These are phyloP conservation scores for Plectosphaerella plurivora DNA, from an alignment of 2,329 filamentous ascomycete genomes.

Conservation along the genomic window DNA sequence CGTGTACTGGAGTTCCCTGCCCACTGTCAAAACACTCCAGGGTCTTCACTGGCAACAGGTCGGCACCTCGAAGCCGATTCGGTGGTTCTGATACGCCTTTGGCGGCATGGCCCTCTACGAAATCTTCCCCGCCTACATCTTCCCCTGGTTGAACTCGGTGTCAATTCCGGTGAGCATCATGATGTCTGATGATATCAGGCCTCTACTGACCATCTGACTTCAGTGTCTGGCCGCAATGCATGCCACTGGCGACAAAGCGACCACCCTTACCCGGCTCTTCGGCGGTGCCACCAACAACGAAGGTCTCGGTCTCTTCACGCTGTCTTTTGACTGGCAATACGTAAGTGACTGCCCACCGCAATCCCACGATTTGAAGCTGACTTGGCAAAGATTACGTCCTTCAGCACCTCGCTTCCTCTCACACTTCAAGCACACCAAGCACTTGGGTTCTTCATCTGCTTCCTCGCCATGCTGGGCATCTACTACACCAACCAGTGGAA, in stretches of 20 bases:
- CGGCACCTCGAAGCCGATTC: constrained; percentile 44
- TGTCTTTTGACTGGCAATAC: constrained; percentile 53
- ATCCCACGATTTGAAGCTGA: constrained; percentile 1
- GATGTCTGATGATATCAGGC: too few species aligned
- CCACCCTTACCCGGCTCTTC: constrained; percentile 41
- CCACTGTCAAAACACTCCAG: constrained; percentile 48
- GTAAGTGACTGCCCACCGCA: constrained; percentile 27
- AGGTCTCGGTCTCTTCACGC: constrained; percentile 41
- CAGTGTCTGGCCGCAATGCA: constrained; percentile 46
- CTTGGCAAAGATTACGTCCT: constrained; percentile 43
- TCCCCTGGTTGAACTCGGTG: constrained; percentile 49
- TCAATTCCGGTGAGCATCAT: constrained; percentile 33
- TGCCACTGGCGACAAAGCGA: constrained; percentile 38
- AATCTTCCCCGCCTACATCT: constrained; percentile 51
- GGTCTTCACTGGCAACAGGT: constrained; percentile 48
- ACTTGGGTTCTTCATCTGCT: constrained; percentile 43
- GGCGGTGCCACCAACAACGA: constrained; percentile 49
- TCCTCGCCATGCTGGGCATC: constrained; percentile 43
- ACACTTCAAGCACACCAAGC: constrained; percentile 42
- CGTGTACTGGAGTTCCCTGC: constrained; percentile 51
- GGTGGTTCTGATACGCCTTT: constrained; percentile 48
- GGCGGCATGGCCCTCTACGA: constrained; percentile 44
- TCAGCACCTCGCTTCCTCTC: constrained; percentile 47
- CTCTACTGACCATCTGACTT: too few species aligned
- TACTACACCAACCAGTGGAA: constrained; percentile 48